Evolutionary conservation across 164 flowering plant genomes (phyloP).

Genomic region (Vitis cinerea): DNA sequence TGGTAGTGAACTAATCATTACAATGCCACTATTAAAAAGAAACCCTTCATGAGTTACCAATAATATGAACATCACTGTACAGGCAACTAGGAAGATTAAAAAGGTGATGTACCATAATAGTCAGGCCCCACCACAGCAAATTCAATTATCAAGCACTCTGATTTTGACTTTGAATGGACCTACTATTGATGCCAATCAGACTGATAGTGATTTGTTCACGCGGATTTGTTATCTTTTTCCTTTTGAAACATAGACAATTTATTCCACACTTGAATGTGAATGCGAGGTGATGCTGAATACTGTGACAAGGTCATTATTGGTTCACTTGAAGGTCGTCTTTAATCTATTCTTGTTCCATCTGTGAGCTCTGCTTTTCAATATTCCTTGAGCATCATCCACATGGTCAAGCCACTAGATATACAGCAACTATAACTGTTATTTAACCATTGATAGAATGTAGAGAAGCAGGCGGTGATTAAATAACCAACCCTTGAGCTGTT

Average conservation of each 20-base stretch:
- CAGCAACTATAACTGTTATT: too few relatives aligned
- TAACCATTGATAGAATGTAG: too few relatives aligned
- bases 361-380: too few relatives aligned
- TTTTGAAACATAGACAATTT: not conserved
- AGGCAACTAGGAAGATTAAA: slow-evolving; percentile 9
- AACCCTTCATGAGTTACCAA: not conserved
- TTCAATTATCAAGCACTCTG: slow-evolving; percentile 10
- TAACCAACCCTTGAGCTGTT: too few relatives aligned
- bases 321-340: not conserved
- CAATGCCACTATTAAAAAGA: not conserved
- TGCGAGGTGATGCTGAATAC: not conserved
- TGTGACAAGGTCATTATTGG: not conserved
- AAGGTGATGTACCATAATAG: slow-evolving; percentile 8
- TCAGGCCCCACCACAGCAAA: slow-evolving; percentile 4
- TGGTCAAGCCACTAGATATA: too few relatives aligned
- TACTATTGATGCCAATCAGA: not conserved
- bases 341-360: too few relatives aligned
- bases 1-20: not conserved
- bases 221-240: not conserved
- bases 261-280: not conserved
- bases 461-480: too few relatives aligned
- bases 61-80: too few relatives aligned
- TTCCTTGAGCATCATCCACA: too few relatives aligned
- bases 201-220: not conserved
- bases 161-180: slow-evolving; percentile 9